phyloP scores from a whole-genome alignment of 202 grass and related monocot species.

The Musa balbisiana region DNA sequence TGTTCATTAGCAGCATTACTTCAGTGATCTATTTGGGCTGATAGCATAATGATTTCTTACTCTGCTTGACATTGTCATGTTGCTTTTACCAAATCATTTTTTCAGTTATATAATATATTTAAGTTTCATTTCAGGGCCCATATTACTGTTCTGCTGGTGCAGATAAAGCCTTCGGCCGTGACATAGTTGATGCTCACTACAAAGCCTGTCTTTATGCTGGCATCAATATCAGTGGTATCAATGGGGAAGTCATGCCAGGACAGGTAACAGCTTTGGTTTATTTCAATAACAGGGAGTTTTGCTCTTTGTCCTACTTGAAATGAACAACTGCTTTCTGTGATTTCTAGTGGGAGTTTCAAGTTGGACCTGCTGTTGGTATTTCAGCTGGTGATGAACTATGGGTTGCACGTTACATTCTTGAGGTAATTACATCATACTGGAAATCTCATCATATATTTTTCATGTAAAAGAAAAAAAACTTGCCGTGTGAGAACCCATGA shows the following conservation, averaged over 20 bases:
- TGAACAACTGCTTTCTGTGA: neutral
- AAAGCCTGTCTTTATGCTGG: conserved; percentile 28
- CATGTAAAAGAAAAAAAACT: too few species aligned
- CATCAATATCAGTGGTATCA: conserved; percentile 26
- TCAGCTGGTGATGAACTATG: conserved; percentile 27
- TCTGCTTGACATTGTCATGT: too few species aligned
- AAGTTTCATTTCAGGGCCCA: conserved; percentile 12
- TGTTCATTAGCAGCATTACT: too few species aligned
- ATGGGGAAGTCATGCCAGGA: conserved; percentile 30
- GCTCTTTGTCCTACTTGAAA: neutral
- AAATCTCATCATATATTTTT: neutral
- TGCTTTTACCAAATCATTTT: too few species aligned
- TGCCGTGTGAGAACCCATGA: too few species aligned
- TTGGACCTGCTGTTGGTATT: conserved; percentile 23
- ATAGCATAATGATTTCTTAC: too few species aligned
- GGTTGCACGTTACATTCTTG: conserved; percentile 25
- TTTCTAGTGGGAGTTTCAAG: conserved; percentile 28
- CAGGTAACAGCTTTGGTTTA: conserved; percentile 1
- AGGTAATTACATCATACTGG: neutral
- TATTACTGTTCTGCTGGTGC: conserved; percentile 23
- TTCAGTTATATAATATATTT: neutral
- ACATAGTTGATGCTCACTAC: conserved; percentile 27
- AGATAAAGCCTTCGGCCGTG: conserved; percentile 25
- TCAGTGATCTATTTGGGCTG: too few species aligned
- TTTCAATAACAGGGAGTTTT: neutral